Base-by-base conservation (phyloP, 306 rosid genomes). In the Corylus americana region DNA sequence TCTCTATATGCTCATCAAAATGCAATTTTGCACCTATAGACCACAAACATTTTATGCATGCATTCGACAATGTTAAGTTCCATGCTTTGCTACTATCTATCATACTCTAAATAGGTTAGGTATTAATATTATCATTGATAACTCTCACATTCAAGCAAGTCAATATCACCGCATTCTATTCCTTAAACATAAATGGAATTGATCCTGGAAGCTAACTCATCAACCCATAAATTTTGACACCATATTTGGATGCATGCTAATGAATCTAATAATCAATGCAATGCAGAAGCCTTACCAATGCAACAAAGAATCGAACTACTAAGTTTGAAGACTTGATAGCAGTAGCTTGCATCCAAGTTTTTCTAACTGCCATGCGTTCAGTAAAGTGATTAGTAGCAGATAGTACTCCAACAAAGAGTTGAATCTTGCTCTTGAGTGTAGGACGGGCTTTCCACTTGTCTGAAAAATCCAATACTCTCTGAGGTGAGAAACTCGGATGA, bases 381-480 rank as follows among this genome's bases (percentile, higher is more conserved):
- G 96, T 91, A 86, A 95, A 91, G 89, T 92, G 98, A 88, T 91
- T 95, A 53, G 98, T 88, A 27, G 98, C 98, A 81, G 98, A 92
- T 71, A 95, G 92, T 83, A 95, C 87, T 75, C 97, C 98, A 74
- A 95, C 58, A 79, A 92, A 92, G 67, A 92, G 89, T 77, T 25
- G 85, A 84, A 92, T 55, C 75, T 91, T 61, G 47, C 74, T 82
- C 80, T 87, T 85, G 11, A 92, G 98, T 70, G 93, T 81, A 73
- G 92, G 81, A 78, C 61, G 86, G 71, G 91, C 83, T 86, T 90
- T 95, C 98, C 98, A 95, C 59, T 79, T 84, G 76, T 89, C 91
- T 11, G 94, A 91, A 93, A 95, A 85, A 83, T 95, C 98, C 85
- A 95, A 85, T 51, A 87, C 98, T 82, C 86, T 86, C 74, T 91